A percentile compares a stretch with the other conserved stretches of the same genome.
Evolutionary conservation across 257 asterid genomes (phyloP).

Genomic region (Marsdenia floribunda): DNA sequence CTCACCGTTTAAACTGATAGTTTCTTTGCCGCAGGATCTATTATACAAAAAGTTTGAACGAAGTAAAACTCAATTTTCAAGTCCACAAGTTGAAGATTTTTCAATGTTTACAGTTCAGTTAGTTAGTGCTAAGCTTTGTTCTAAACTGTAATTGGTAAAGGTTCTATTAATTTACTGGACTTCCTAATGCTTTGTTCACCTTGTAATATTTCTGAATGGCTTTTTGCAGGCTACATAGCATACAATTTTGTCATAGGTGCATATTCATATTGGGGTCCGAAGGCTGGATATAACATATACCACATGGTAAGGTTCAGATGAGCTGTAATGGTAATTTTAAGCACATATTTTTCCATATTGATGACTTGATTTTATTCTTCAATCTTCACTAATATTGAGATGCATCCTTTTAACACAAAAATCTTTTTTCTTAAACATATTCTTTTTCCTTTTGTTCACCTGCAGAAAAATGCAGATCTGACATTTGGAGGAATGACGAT

Average conservation of each 20-base stretch:
- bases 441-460: conserved; percentile 9
- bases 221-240: conserved; percentile 76
- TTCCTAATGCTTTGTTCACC: not conserved
- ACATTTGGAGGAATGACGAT: conserved; percentile 85
- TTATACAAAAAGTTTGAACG: not conserved
- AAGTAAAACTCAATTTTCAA: not conserved
- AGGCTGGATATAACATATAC: conserved; percentile 90
- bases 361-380: not conserved
- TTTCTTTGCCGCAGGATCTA: not conserved
- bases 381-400: not conserved
- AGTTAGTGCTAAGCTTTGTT: too few species aligned
- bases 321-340: not conserved
- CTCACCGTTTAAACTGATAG: conserved; percentile 6
- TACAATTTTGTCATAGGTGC: conserved; percentile 96
- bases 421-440: too few species aligned
- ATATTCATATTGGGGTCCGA: conserved; percentile 99
- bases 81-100: not conserved
- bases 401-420: not conserved
- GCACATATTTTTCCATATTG: not conserved
- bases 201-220: conserved; percentile 15
- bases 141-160: not conserved
- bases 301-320: conserved; percentile 58
- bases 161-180: not conserved
- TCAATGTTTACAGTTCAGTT: not conserved
- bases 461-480: conserved; percentile 77